Percentiles rank a stretch among this genome's conserved stretches.
Conservation (phyloP, 192 early-diverging fungal species). For the Coemansia sp. region DNA sequence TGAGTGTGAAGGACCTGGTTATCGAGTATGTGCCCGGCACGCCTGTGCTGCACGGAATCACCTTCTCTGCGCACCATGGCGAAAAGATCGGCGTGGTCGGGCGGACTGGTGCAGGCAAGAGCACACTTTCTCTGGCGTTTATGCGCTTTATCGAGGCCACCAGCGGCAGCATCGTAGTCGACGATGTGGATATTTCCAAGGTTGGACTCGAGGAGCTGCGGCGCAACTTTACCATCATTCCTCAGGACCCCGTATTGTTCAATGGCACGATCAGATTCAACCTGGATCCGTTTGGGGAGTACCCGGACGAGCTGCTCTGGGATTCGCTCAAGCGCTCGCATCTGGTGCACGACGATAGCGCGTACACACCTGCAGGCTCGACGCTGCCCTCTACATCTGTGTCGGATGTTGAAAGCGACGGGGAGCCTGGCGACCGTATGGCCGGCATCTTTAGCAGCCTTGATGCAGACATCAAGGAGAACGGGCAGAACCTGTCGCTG, state of each 20-base stretch:
- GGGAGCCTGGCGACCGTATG: slow-evolving; percentile 7
- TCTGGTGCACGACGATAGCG: slow-evolving; percentile 47
- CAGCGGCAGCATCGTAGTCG: slow-evolving; percentile 64
- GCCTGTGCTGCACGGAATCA: slow-evolving; percentile 74
- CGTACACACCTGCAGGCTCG: background rate
- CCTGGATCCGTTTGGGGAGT: slow-evolving; percentile 83
- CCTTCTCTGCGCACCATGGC: slow-evolving; percentile 61
- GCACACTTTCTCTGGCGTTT: slow-evolving; percentile 66
- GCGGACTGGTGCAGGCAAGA: slow-evolving; percentile 85
- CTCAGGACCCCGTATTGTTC: slow-evolving; percentile 86
- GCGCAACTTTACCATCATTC: slow-evolving; percentile 77
- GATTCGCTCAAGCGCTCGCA: slow-evolving; percentile 72
- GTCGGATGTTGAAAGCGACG: background rate
- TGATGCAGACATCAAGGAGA: slow-evolving; percentile 78
- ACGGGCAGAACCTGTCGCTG: slow-evolving; percentile 74
- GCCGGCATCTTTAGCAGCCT: slow-evolving; percentile 28
- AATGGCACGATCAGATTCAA: slow-evolving; percentile 80
- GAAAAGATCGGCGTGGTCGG: slow-evolving; percentile 93
- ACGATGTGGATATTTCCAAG: slow-evolving; percentile 68
- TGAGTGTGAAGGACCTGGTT: slow-evolving; percentile 63
- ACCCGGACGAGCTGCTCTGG: slow-evolving; percentile 75
- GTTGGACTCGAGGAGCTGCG: slow-evolving; percentile 81
- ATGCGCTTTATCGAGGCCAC: slow-evolving; percentile 74
- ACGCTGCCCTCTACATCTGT: background rate
- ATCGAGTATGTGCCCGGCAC: slow-evolving; percentile 77